Base-by-base conservation (phyloP, 371 early-diverging fungal genomes). In the Haplosporangium sp. region DNA sequence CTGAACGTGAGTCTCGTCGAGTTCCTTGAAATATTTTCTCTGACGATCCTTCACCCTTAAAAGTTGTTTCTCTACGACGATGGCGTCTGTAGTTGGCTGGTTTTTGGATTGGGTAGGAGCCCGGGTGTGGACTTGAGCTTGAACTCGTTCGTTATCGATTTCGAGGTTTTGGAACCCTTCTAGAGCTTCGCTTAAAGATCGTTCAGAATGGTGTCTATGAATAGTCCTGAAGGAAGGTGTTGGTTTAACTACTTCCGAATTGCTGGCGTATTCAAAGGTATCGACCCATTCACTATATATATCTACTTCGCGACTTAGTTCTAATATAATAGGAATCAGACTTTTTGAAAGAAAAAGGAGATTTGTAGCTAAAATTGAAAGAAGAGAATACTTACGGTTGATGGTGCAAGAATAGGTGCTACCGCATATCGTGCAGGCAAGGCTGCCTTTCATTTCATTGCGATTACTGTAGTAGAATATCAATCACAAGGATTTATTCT, bases 281-380 rank as follows among this genome's bases (percentile, higher is more conserved):
- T 95, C 95, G 44, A 95, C 86, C 95, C 95, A 95, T 8, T 91
- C 92, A 20, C 88, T 87, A 79, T 94, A 95, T 3, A 95, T 93
- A 81, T 95, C 95, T 10, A 94, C 90, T 7, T 92, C 88, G 61
- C 93, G 93, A 65, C 88, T 87, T 39, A 95, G 84, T 50, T 85
- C 92, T 92, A 69, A 57, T 59, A 63, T 61, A 44, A 72, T 38
- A 10, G 47, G 35, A 35, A 3, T 61, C 1, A 58, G 63, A 67
- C n/a, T 19, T 58, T 56, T 44, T 19, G 17, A 47, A 17, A 42
- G 34, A 20, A 34, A 62, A 48, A 58, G 35, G 40, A 17, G 39
- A n/a, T 39, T 39, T 44, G 9, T 44, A 7, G 11, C 9, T 44
- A 8, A 9, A 27, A 27, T 27, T 44, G 44, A 44, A 44, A 13